A percentile compares a stretch with the other conserved stretches of the same genome.
Evolutionary conservation across 495 filamentous ascomycete species (phyloP).

Genomic region (Cairneyella variabilis): DNA sequence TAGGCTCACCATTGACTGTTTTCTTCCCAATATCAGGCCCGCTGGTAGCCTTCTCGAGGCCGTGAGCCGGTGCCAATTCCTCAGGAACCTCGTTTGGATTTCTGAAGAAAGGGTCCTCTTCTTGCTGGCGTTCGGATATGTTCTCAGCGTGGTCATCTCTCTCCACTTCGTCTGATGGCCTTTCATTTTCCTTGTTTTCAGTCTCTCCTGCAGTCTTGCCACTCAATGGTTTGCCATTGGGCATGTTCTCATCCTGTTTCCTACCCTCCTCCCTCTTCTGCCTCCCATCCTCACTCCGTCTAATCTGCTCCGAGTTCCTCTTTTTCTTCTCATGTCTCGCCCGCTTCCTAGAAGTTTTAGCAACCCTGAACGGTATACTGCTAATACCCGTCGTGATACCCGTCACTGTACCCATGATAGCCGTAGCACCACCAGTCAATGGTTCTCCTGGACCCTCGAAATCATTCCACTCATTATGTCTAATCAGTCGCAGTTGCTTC

Average conservation of each 20-base stretch:
- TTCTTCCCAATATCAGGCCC: constrained; percentile 11
- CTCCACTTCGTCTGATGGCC: not conserved
- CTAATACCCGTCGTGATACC: constrained; percentile 55
- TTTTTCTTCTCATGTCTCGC: constrained; percentile 41
- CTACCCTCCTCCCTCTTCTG: not conserved
- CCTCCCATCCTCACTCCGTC: not conserved
- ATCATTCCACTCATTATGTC: constrained; percentile 75
- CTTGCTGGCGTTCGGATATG: not conserved
- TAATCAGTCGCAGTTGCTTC: constrained; percentile 59
- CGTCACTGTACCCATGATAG: constrained; percentile 48
- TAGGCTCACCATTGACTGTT: constrained; percentile 11
- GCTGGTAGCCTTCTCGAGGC: not conserved
- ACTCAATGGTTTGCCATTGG: not conserved
- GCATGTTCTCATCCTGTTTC: not conserved
- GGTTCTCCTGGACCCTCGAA: constrained; percentile 76
- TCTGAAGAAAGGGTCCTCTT: too few relatives aligned
- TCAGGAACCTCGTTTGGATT: not conserved
- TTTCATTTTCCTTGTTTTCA: not conserved
- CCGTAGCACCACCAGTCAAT: constrained; percentile 58
- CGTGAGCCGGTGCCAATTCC: not conserved
- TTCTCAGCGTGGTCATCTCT: not conserved
- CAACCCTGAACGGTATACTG: constrained; percentile 52
- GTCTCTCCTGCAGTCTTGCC: not conserved
- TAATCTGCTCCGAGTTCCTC: constrained; percentile 5
- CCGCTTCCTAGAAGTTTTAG: constrained; percentile 46